Evolutionary conservation across 148 eudicot species (phyloP).

Genomic region (Rhododendron henanense): DNA sequence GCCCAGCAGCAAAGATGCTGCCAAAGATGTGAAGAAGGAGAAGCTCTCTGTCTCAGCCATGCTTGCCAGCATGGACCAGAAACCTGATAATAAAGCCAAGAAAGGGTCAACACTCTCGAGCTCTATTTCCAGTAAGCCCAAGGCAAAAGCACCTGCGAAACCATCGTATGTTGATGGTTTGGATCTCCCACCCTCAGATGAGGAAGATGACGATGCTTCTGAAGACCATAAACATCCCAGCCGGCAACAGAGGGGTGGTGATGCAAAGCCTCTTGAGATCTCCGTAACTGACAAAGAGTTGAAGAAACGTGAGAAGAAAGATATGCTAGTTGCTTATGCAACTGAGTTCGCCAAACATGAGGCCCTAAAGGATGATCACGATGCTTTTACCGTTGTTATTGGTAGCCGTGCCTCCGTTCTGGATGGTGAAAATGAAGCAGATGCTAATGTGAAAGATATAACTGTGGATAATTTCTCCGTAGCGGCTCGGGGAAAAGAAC

Average conservation of each 20-base stretch:
- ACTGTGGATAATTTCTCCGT: conserved; percentile 49
- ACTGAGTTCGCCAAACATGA: conserved; percentile 26
- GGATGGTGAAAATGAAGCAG: conserved; percentile 52
- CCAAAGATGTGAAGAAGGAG: conserved; percentile 46
- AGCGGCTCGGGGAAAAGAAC: conserved; percentile 57
- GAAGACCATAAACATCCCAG: conserved; percentile 3
- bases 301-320: conserved; percentile 32
- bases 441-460: conserved; percentile 52
- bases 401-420: conserved; percentile 41
- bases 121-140: conserved; percentile 25
- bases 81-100: conserved; percentile 28
- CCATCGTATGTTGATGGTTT: conserved; percentile 27
- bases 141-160: conserved; percentile 20
- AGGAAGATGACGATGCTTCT: conserved; percentile 23
- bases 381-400: conserved; percentile 50
- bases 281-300: conserved; percentile 29
- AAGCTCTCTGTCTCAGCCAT: conserved; percentile 41
- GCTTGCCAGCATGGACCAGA: conserved; percentile 38
- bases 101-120: conserved; percentile 17
- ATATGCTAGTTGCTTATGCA: conserved; percentile 19
- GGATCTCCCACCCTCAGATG: conserved; percentile 36
- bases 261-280: conserved; percentile 20
- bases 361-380: conserved; percentile 47
- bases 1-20: conserved; percentile 20
- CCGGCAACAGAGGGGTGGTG: conserved; percentile 15